Conservation (phyloP, 2,329 filamentous ascomycete species). For the Ceratocystis smalleyi region DNA sequence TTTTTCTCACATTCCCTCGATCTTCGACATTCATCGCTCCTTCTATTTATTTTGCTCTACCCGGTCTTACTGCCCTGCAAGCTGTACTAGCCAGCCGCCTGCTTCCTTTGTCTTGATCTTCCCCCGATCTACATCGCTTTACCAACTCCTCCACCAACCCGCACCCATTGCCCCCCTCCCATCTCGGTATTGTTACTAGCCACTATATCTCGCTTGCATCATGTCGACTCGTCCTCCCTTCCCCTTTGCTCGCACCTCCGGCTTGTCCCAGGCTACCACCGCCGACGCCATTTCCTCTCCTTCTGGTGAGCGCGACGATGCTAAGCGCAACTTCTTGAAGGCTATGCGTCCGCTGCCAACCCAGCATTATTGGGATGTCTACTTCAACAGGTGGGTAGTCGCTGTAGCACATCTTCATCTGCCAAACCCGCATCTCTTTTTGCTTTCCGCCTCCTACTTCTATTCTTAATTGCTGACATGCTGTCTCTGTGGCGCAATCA, state of each 20-base stretch:
- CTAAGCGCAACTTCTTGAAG: constrained; percentile 70
- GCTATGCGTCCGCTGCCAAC: constrained; percentile 57
- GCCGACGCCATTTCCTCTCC: constrained; percentile 49
- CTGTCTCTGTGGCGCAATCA: background rate
- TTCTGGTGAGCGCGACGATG: constrained; percentile 58
- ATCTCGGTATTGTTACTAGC: background rate
- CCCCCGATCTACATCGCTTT: background rate
- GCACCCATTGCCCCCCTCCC: background rate
- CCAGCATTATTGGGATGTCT: constrained; percentile 67
- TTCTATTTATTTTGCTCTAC: constrained; percentile 2
- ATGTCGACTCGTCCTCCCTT: constrained; percentile 44
- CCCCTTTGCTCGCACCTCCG: constrained; percentile 48
- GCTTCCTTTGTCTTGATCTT: background rate
- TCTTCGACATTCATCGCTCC: background rate
- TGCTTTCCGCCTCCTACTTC: background rate
- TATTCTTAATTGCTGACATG: background rate
- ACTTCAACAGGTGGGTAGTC: constrained; percentile 41
- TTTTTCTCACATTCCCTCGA: background rate
- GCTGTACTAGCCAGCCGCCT: constrained; percentile 7
- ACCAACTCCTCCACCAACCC: constrained; percentile 8
- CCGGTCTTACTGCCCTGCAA: background rate
- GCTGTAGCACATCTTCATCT: background rate
- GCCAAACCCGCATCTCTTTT: background rate
- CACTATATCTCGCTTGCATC: constrained; percentile 20
- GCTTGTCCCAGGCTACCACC: constrained; percentile 43